These are phyloP conservation scores for Podaxis pistillaris DNA, from an alignment of 768 basidiomycete species.

Conservation along the genomic window DNA sequence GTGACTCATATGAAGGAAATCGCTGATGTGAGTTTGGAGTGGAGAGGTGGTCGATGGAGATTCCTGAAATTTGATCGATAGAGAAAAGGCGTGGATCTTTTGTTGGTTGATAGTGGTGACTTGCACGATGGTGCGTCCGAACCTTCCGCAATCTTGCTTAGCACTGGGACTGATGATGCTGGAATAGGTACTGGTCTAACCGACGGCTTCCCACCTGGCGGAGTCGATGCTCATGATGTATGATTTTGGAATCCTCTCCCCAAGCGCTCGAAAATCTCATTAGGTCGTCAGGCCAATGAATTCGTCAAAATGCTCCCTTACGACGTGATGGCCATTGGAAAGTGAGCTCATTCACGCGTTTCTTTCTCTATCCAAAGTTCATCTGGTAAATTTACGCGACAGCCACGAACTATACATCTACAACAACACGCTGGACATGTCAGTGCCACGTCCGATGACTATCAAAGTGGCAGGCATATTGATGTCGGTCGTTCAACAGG, in stretches of 20 bases:
- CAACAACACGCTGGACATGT: conserved; percentile 67
- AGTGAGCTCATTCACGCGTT: conserved; percentile 41
- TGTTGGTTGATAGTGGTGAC: conserved; percentile 83
- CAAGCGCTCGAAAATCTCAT: background rate
- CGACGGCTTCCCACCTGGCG: conserved; percentile 70
- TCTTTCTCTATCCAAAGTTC: no score
- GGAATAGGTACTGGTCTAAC: conserved; percentile 67
- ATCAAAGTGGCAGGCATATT: background rate
- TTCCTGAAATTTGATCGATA: conserved; percentile 20
- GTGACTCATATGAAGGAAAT: conserved; percentile 77
- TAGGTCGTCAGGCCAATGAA: conserved; percentile 56
- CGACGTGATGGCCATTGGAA: conserved; percentile 83
- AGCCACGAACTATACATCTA: conserved; percentile 86
- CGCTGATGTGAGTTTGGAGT: conserved; percentile 44
- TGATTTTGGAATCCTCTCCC: background rate
- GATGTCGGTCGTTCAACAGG: conserved; percentile 27
- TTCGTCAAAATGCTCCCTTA: conserved; percentile 74
- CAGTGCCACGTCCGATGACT: conserved; percentile 11
- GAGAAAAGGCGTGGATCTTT: conserved; percentile 75
- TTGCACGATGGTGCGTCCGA: conserved; percentile 58
- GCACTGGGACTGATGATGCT: background rate
- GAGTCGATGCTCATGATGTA: conserved; percentile 73
- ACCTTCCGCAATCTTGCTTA: background rate
- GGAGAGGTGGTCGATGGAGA: background rate
- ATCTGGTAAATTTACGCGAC: background rate